Evolutionary conservation across 2,329 filamentous ascomycete species (phyloP), one percentile per base, ranked within the genome.

Genomic region (Hypoxylon sp.): DNA sequence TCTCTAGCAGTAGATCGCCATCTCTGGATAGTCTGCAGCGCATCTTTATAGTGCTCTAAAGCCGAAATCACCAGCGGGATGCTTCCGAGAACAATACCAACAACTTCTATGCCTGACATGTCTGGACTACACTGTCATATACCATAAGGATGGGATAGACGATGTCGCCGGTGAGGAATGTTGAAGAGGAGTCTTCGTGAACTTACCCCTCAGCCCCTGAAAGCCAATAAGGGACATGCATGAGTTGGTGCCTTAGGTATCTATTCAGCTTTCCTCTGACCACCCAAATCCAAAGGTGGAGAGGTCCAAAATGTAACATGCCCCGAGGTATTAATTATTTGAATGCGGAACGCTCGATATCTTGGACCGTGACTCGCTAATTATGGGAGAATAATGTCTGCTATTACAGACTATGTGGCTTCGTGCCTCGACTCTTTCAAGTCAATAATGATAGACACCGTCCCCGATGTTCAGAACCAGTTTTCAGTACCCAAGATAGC

Each of bases 21-120:
- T 11, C 19, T 48, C 4, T 46, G 21, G 14, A 46, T 46, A 25
- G 43, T 14, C 14, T 48, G 43, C 10, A 48, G 19, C 6, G 11
- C n/a, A 23, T 48, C 43, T 48, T 10, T n/a, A n/a, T 48, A 48
- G 25, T 48, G 43, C 23, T 48, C 21, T 23, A 48, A 13, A 48
- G 43, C 43, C 10, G 43, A 48, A 14, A 48, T 48, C 19, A 48
- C 19, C 10, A 48, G 10, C 19, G 43, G 43, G 10, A 48, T 48
- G 13, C 19, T 48, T n/a, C 19, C 43, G 43, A 48, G 43, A 7
- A 48, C 43, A 19, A 48, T 11, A 25, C 43, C 43, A 13, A 25
- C 21, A 23, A 48, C 43, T 48, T 48, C 43, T 5, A 48, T n/a
- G 23, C 43, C 43, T 23, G 43, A 13, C 43, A 48, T 48, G 5